These are phyloP conservation scores for Endothia cerciana DNA, from an alignment of 2,329 filamentous ascomycete genomes.

Conservation along the genomic window DNA sequence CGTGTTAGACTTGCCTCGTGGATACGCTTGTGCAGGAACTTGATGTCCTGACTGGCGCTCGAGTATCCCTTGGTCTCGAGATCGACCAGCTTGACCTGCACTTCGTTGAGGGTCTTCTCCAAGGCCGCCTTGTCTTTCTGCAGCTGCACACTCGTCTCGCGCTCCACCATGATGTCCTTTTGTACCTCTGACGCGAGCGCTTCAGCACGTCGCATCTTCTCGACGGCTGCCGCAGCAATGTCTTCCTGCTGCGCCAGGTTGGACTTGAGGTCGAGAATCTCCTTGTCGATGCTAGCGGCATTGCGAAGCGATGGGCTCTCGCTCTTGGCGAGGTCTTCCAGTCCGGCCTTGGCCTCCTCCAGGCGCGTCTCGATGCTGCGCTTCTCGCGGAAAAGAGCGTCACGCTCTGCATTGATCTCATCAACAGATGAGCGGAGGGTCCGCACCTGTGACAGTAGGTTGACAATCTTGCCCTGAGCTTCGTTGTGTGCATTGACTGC, in stretches of 20 bases:
- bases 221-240: conserved; percentile 85
- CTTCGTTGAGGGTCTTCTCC: conserved; percentile 88
- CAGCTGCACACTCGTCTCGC: conserved; percentile 78
- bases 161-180: conserved; percentile 85
- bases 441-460: conserved; percentile 86
- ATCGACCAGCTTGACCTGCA: conserved; percentile 87
- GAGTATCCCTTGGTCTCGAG: conserved; percentile 97
- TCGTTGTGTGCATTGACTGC: conserved; percentile 93
- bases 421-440: conserved; percentile 82
- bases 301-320: conserved; percentile 88
- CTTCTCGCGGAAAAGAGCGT: conserved; percentile 86
- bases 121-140: conserved; percentile 88
- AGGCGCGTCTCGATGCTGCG: conserved; percentile 83
- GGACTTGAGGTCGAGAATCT: conserved; percentile 87
- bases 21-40: conserved; percentile 91
- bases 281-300: conserved; percentile 84
- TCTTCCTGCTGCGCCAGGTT: conserved; percentile 91
- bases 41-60: conserved; percentile 89
- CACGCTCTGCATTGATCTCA: conserved; percentile 82
- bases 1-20: conserved; percentile 75
- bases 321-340: conserved; percentile 85
- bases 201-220: conserved; percentile 96
- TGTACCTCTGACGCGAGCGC: conserved; percentile 86
- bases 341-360: conserved; percentile 81
- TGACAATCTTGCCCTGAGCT: conserved; percentile 90